Percentiles rank a stretch among this genome's conserved stretches.
Evolutionary conservation across 1,284 basidiomycete genomes (phyloP).

Genomic region (Serendipita sp.): DNA sequence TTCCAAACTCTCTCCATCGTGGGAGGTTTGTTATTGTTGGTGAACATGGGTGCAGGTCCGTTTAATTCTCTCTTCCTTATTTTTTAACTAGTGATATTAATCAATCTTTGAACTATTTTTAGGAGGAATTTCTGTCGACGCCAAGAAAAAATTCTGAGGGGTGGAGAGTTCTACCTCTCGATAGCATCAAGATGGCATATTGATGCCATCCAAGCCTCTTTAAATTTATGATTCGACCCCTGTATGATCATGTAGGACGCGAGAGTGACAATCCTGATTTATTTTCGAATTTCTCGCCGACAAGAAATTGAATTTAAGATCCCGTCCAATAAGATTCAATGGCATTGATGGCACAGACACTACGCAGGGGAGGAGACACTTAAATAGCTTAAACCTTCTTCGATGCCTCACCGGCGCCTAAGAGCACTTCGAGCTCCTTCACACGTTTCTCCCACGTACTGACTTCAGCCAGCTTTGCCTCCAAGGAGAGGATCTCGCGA

Average conservation of each 20-base stretch:
- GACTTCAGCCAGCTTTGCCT: slow-evolving; percentile 52
- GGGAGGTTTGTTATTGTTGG: slow-evolving; percentile 89
- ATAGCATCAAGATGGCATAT: background rate
- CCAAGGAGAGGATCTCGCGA: slow-evolving; percentile 53
- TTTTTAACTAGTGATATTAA: slow-evolving; percentile 7
- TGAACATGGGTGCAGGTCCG: slow-evolving; percentile 91
- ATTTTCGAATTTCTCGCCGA: background rate
- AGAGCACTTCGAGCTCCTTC: slow-evolving; percentile 38
- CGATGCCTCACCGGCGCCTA: slow-evolving; percentile 17
- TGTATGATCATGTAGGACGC: slow-evolving; percentile 6
- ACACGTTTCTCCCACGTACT: slow-evolving; percentile 49
- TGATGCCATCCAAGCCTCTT: background rate
- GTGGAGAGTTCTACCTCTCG: slow-evolving; percentile 1
- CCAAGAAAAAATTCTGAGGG: slow-evolving; percentile 88
- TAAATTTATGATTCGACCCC: background rate
- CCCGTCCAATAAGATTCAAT: background rate
- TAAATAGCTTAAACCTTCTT: background rate
- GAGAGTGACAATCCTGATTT: background rate
- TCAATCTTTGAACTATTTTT: slow-evolving; percentile 7
- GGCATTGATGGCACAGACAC: background rate
- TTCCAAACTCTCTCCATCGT: slow-evolving; percentile 96
- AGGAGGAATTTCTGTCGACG: slow-evolving; percentile 94
- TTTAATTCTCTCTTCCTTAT: background rate
- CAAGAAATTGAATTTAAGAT: background rate
- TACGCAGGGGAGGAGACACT: background rate